Evolutionary conservation across 306 rosid genomes (phyloP).

Genomic region (Acacia crassicarpa): DNA sequence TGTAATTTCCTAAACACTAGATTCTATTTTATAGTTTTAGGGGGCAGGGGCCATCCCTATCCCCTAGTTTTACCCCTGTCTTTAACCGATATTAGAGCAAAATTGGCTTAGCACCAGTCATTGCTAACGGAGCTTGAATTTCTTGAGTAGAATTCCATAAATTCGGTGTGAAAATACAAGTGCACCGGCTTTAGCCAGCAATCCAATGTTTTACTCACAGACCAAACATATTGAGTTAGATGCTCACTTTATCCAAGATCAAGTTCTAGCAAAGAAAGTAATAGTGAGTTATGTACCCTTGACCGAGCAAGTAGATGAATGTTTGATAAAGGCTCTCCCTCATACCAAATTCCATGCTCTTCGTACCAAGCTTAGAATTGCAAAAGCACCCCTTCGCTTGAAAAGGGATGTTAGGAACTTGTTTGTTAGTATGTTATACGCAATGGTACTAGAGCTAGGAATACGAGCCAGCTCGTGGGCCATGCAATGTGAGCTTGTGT

Average conservation of each 20-base stretch:
- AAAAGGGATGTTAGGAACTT: not conserved
- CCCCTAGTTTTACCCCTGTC: not conserved
- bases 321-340: not conserved
- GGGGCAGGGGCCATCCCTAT: no score
- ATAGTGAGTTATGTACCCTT: not conserved
- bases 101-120: not conserved
- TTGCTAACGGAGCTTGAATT: not conserved
- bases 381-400: not conserved
- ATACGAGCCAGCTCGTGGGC: accelerated
- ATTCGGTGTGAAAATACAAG: not conserved
- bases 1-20: no score
- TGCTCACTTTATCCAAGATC: not conserved
- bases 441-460: no score
- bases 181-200: not conserved
- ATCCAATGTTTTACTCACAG: not conserved
- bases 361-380: not conserved
- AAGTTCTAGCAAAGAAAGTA: no score
- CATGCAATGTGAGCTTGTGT: no score
- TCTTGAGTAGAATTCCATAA: no score
- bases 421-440: no score
- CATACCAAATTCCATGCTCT: no score
- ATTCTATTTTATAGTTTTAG: no score
- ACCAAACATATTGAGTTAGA: not conserved
- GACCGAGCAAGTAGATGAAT: not conserved
- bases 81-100: not conserved